phyloP scores from a whole-genome alignment of 1,139 yeast genomes.

The Candida sp. region DNA sequence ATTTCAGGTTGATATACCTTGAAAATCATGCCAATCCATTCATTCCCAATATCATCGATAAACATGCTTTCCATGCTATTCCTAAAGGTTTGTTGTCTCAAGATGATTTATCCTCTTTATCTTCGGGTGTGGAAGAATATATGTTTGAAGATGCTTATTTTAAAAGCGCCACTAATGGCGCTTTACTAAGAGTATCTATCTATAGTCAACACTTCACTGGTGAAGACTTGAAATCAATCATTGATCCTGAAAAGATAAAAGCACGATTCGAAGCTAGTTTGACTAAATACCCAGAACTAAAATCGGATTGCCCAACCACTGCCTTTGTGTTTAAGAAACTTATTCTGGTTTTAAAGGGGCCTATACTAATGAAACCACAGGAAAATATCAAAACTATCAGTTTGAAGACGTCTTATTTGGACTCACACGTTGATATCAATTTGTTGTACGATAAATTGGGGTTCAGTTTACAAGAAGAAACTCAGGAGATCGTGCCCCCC shows the following conservation, averaged over 20 bases:
- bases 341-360: constrained; percentile 60
- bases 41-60: constrained; percentile 15
- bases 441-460: constrained; percentile 47
- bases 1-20: constrained; percentile 29
- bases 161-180: constrained; percentile 23
- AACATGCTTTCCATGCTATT: constrained; percentile 36
- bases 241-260: constrained; percentile 22
- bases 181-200: constrained; percentile 31
- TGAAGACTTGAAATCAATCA: constrained; percentile 18
- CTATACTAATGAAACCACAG: constrained; percentile 40
- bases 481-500: constrained; percentile 58
- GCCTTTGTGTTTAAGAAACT: constrained; percentile 55
- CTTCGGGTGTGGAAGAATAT: constrained; percentile 10
- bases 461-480: constrained; percentile 36
- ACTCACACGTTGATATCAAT: constrained; percentile 52
- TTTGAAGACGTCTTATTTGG: constrained; percentile 44
- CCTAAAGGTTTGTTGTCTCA: constrained; percentile 20
- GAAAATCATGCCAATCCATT: constrained; percentile 25
- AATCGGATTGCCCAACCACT: constrained; percentile 33
- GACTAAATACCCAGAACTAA: constrained; percentile 24
- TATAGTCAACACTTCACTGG: constrained; percentile 27
- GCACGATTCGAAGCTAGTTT: constrained; percentile 27
- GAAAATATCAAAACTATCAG: constrained; percentile 53
- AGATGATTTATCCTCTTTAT: constrained; percentile 20
- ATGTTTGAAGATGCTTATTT: constrained; percentile 36